Evolutionary conservation across 2,329 filamentous ascomycete species (phyloP).

Genomic region (Botrytis fabae): DNA sequence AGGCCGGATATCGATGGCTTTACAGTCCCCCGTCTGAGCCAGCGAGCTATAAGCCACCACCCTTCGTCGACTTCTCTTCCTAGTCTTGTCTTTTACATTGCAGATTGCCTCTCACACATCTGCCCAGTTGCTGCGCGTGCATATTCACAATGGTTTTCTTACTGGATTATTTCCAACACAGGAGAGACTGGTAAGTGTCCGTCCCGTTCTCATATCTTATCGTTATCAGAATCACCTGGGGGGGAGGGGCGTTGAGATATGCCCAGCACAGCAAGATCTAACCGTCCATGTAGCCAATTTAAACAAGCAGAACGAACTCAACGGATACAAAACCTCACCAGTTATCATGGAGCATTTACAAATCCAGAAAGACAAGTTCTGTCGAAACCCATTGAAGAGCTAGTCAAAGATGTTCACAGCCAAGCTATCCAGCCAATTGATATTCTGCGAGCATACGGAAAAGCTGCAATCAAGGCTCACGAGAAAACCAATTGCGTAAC

Average conservation of each 20-base stretch:
- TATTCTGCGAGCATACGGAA: slow-evolving; percentile 82
- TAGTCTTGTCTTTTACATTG: slow-evolving; percentile 11
- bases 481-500: slow-evolving; percentile 87
- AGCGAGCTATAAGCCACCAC: not conserved
- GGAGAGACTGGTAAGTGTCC: slow-evolving; percentile 38
- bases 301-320: slow-evolving; percentile 76
- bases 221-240: slow-evolving; percentile 7
- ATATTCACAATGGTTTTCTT: slow-evolving; percentile 39
- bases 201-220: slow-evolving; percentile 10
- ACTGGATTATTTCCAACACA: slow-evolving; percentile 41
- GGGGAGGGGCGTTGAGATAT: slow-evolving; percentile 1
- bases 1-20: slow-evolving; percentile 24
- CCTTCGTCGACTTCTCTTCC: slow-evolving; percentile 3
- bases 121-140: not conserved
- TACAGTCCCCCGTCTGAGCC: not conserved
- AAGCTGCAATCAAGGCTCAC: slow-evolving; percentile 80
- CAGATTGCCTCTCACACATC: not conserved
- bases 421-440: slow-evolving; percentile 64
- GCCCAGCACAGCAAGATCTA: slow-evolving; percentile 31
- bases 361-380: slow-evolving; percentile 66
- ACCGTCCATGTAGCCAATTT: slow-evolving; percentile 56
- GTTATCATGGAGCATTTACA: slow-evolving; percentile 67
- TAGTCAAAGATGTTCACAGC: slow-evolving; percentile 78
- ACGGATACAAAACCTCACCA: slow-evolving; percentile 65
- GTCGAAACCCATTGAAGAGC: slow-evolving; percentile 70